These are phyloP conservation scores for Martensiomyces pterosporus DNA, from an alignment of 192 early-diverging fungal species.

Conservation along the genomic window DNA sequence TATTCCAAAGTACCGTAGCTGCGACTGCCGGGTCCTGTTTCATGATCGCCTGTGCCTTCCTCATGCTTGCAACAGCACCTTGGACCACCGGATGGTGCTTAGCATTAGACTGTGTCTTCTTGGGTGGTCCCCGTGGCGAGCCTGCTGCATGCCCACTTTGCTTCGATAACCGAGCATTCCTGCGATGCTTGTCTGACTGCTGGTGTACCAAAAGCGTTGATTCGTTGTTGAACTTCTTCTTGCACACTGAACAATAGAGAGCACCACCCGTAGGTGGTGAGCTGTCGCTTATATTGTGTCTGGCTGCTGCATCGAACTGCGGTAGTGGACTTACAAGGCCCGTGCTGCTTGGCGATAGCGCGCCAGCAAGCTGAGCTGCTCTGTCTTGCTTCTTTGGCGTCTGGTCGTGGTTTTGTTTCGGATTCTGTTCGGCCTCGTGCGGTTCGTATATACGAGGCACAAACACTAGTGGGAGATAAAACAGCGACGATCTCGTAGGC, in stretches of 20 bases:
- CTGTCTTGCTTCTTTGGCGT: not conserved
- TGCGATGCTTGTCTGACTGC: constrained; percentile 33
- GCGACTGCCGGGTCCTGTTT: constrained; percentile 35
- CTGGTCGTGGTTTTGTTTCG: not conserved
- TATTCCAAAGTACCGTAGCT: constrained; percentile 42
- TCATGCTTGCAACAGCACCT: constrained; percentile 8
- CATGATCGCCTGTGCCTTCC: constrained; percentile 22
- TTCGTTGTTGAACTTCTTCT: constrained; percentile 21
- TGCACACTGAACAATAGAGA: constrained; percentile 21
- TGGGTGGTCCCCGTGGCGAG: not conserved
- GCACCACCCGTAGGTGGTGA: too few species aligned
- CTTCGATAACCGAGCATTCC: constrained; percentile 1
- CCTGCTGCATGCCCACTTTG: not conserved
- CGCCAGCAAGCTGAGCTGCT: constrained; percentile 3
- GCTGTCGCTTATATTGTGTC: too few species aligned
- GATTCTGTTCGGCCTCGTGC: not conserved
- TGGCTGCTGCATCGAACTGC: too few species aligned
- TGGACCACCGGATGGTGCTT: not conserved
- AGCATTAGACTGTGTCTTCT: not conserved
- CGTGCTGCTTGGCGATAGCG: constrained; percentile 30
- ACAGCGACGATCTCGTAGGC: not conserved
- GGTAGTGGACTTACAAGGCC: constrained; percentile 11
- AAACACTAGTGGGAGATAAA: too few species aligned
- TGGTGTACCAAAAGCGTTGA: constrained; percentile 18
- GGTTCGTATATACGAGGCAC: not conserved